A percentile compares a stretch with the other conserved stretches of the same genome.
These are phyloP conservation scores for Herpotrichia juniperi DNA, from an alignment of 2,329 filamentous ascomycete genomes.

Conservation along the genomic window DNA sequence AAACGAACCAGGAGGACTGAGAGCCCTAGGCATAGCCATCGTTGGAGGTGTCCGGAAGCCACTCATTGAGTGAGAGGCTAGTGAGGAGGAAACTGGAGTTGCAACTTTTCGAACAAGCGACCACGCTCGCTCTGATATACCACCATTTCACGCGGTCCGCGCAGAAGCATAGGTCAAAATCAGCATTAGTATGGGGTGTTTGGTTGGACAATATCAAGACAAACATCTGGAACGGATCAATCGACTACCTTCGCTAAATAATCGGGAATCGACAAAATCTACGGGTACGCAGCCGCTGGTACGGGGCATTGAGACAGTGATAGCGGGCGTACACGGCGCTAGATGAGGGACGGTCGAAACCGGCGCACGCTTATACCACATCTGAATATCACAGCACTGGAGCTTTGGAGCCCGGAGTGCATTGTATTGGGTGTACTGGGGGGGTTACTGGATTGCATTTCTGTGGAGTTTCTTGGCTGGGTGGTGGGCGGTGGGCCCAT, in stretches of 20 bases:
- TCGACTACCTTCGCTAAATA: background rate
- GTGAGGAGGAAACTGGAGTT: background rate
- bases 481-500: constrained; percentile 2
- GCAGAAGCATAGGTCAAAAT: background rate
- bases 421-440: background rate
- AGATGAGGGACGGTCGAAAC: background rate
- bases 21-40: constrained; percentile 66
- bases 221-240: background rate
- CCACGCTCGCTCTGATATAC: background rate
- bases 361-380: constrained; percentile 8
- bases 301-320: background rate
- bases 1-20: constrained; percentile 70
- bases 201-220: background rate
- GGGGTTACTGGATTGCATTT: constrained; percentile 9
- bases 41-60: constrained; percentile 68
- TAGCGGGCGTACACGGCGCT: constrained; percentile 6
- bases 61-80: constrained; percentile 64
- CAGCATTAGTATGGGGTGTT: background rate
- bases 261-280: background rate
- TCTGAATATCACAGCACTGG: constrained; percentile 14
- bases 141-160: background rate
- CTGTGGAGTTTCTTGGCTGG: constrained; percentile 8
- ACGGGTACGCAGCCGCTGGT: background rate
- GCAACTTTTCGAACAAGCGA: background rate
- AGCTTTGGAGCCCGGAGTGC: constrained; percentile 11